phyloP scores from a whole-genome alignment of 2,329 filamentous ascomycete genomes.

The Trichoderma citrinoviride region DNA sequence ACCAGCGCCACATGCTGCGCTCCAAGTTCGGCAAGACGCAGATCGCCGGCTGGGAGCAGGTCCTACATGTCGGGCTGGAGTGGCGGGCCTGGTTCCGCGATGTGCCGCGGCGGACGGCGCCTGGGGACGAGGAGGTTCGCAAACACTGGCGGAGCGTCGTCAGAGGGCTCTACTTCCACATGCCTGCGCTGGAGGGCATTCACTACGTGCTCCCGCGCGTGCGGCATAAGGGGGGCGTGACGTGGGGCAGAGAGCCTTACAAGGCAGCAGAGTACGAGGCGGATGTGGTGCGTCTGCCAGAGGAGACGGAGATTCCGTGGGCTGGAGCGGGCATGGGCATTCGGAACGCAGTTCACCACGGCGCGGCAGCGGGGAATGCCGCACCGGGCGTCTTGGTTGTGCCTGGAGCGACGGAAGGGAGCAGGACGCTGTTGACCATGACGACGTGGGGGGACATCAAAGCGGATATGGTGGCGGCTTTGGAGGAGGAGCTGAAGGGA shows the following conservation, averaged over 20 bases:
- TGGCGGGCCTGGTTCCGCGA: constrained; percentile 33
- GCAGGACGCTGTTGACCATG: constrained; percentile 1
- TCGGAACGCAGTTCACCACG: not conserved
- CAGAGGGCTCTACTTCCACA: constrained; percentile 26
- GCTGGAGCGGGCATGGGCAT: constrained; percentile 19
- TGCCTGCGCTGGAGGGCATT: constrained; percentile 28
- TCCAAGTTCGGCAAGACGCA: constrained; percentile 15
- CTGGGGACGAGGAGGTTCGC: constrained; percentile 25
- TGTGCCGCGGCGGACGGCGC: constrained; percentile 25
- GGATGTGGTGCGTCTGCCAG: constrained; percentile 27
- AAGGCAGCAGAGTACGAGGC: constrained; percentile 24
- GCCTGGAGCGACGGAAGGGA: not conserved
- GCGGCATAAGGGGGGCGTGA: constrained; percentile 30
- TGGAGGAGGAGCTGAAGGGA: not conserved
- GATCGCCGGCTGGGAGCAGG: constrained; percentile 28
- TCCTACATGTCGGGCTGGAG: constrained; percentile 31
- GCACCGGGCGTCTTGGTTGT: not conserved
- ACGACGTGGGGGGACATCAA: constrained; percentile 12
- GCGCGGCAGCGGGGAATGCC: constrained; percentile 4
- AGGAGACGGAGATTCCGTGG: constrained; percentile 29
- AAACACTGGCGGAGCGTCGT: constrained; percentile 27
- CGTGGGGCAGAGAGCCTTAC: constrained; percentile 32
- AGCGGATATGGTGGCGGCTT: not conserved
- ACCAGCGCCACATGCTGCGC: constrained; percentile 26
- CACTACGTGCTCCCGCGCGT: constrained; percentile 31